These are phyloP conservation scores for Silene conica DNA, from an alignment of 148 eudicot species.

Conservation along the genomic window DNA sequence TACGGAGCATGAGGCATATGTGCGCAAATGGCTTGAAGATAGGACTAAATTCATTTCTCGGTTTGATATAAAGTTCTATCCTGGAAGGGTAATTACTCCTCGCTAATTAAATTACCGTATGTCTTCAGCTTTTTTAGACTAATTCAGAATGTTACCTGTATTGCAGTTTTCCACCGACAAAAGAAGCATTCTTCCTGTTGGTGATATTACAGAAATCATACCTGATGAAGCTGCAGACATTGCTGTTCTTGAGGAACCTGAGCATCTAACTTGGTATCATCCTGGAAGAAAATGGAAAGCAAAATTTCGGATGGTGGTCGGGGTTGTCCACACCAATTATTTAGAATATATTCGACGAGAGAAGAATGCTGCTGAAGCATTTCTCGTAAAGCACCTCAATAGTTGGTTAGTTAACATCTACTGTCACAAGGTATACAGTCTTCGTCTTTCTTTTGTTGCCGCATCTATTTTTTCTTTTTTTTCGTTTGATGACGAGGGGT, in stretches of 20 bases:
- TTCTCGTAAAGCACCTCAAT: conserved; percentile 63
- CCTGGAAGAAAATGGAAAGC: conserved; percentile 94
- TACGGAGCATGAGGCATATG: conserved; percentile 67
- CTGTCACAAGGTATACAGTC: conserved; percentile 69
- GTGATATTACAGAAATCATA: conserved; percentile 77
- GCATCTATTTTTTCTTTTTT: too few species aligned
- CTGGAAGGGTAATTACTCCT: conserved; percentile 55
- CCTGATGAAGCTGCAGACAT: conserved; percentile 90
- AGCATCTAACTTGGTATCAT: conserved; percentile 99
- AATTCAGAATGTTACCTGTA: not conserved
- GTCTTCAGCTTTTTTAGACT: conserved; percentile 1
- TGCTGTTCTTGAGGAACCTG: conserved; percentile 98
- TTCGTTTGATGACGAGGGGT: too few species aligned
- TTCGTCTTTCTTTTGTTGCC: not conserved
- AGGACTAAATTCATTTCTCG: conserved; percentile 52
- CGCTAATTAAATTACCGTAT: not conserved
- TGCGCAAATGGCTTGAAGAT: conserved; percentile 81
- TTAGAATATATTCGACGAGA: conserved; percentile 87
- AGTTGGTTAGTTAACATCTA: conserved; percentile 87
- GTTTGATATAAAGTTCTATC: conserved; percentile 71
- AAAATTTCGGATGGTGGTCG: conserved; percentile 75
- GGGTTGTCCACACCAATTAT: conserved; percentile 91
- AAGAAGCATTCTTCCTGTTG: conserved; percentile 89
- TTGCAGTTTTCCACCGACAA: conserved; percentile 71
- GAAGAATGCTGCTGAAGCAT: conserved; percentile 68